Conservation (phyloP, 257 asterid species). For the Fraxinus cuspidata region DNA sequence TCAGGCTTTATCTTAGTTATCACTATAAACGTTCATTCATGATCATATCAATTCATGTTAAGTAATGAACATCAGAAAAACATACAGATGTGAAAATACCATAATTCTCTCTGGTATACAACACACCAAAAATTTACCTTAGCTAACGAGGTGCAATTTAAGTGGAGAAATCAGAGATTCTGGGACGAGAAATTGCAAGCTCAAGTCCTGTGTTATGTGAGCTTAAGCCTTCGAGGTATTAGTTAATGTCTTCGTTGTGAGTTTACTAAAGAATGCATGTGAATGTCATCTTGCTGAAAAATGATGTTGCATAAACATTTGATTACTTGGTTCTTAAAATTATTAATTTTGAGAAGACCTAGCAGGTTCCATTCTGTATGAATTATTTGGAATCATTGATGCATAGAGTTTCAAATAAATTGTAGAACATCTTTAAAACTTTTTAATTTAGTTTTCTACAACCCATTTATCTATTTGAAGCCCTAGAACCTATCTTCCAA, state of each 20-base stretch:
- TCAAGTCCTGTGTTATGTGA: neutral
- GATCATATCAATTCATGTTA: neutral
- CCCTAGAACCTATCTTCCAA: neutral
- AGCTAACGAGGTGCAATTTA: neutral
- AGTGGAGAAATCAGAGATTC: neutral
- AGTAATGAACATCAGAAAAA: neutral
- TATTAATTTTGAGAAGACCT: too few relatives aligned
- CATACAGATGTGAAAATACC: neutral
- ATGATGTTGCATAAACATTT: neutral
- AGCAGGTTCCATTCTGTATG: neutral
- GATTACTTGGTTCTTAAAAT: neutral
- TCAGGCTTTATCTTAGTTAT: neutral
- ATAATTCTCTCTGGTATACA: neutral
- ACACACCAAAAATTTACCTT: neutral
- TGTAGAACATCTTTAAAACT: neutral
- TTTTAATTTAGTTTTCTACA: neutral
- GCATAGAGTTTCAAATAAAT: neutral
- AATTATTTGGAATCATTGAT: neutral
- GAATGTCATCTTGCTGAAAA: neutral
- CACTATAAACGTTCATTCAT: neutral
- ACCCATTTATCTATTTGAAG: neutral
- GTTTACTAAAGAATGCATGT: neutral
- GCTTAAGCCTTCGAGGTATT: neutral
- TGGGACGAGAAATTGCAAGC: neutral
- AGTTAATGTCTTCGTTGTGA: neutral